These are phyloP conservation scores for Dipteronia sinensis DNA, from an alignment of 345 rosid genomes.

Conservation along the genomic window DNA sequence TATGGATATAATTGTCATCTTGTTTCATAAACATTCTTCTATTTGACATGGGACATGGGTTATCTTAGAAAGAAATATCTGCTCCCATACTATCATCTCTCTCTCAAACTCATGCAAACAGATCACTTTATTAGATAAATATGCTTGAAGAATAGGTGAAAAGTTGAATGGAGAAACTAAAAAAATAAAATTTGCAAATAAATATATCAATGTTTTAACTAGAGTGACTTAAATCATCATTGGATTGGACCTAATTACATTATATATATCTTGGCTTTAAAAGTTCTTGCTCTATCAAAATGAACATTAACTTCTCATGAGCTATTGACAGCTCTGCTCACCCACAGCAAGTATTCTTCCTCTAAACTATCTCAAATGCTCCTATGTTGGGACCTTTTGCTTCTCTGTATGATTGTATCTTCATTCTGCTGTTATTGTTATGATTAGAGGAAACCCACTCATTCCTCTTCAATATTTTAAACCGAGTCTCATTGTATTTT, in stretches of 20 bases:
- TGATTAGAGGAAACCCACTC: not conserved
- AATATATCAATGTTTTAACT: not conserved
- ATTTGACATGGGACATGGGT: not conserved
- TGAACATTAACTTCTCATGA: not conserved
- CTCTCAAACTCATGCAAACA: not conserved
- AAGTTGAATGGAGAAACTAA: not conserved
- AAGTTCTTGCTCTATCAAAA: not conserved
- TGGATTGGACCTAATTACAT: not conserved
- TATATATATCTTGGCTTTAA: not conserved
- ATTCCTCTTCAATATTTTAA: not conserved
- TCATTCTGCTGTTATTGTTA: not conserved
- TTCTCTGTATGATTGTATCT: not conserved
- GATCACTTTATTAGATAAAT: not conserved
- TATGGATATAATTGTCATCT: slow-evolving; percentile 1
- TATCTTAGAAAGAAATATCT: not conserved
- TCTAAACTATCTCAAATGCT: not conserved
- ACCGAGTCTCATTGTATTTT: not conserved
- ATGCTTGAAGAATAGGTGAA: not conserved
- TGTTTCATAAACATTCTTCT: not conserved
- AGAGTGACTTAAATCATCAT: not conserved
- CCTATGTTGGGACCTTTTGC: not conserved
- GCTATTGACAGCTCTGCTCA: not conserved
- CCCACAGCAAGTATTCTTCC: not conserved
- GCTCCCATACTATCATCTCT: not conserved
- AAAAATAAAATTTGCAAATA: not conserved